Percentiles rank a stretch among this genome's conserved stretches.
phyloP scores from a whole-genome alignment of 2,329 filamentous ascomycete species.

The Diplodia mutila region DNA sequence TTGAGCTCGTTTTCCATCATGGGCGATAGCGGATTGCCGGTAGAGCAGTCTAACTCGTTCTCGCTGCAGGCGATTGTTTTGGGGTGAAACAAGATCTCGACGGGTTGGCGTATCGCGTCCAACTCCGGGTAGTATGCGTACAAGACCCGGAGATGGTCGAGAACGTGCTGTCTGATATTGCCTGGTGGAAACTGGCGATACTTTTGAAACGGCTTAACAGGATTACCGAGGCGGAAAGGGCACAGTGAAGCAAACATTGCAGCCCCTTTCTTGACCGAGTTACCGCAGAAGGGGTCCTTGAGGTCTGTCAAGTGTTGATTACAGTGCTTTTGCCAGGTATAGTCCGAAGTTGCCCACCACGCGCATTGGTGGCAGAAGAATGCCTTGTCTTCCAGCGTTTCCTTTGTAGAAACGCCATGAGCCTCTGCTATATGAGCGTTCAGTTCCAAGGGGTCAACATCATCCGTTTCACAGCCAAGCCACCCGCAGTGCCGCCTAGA shows the following conservation, averaged over 20 bases:
- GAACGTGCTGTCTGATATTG: not conserved
- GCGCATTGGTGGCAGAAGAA: conserved; percentile 12
- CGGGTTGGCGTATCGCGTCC: too few relatives aligned
- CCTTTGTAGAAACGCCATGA: not conserved
- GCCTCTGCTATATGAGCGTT: not conserved
- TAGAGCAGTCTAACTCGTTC: too few relatives aligned
- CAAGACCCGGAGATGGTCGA: not conserved
- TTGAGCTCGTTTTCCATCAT: too few relatives aligned
- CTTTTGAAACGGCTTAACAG: not conserved
- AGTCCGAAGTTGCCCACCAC: not conserved
- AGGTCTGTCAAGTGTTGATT: not conserved
- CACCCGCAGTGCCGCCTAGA: not conserved
- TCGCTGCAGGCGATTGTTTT: too few relatives aligned
- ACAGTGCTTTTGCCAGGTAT: not conserved
- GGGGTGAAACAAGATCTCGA: too few relatives aligned
- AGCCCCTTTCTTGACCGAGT: not conserved
- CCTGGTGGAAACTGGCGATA: not conserved
- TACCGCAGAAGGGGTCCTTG: not conserved
- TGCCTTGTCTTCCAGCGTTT: not conserved
- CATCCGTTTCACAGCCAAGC: not conserved
- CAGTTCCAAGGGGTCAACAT: not conserved
- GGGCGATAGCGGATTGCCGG: too few relatives aligned
- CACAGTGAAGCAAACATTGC: not conserved
- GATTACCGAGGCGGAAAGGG: not conserved
- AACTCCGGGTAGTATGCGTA: too few relatives aligned